Evolutionary conservation across 2,329 filamentous ascomycete species (phyloP).

Genomic region (Fusarium veterinarium): DNA sequence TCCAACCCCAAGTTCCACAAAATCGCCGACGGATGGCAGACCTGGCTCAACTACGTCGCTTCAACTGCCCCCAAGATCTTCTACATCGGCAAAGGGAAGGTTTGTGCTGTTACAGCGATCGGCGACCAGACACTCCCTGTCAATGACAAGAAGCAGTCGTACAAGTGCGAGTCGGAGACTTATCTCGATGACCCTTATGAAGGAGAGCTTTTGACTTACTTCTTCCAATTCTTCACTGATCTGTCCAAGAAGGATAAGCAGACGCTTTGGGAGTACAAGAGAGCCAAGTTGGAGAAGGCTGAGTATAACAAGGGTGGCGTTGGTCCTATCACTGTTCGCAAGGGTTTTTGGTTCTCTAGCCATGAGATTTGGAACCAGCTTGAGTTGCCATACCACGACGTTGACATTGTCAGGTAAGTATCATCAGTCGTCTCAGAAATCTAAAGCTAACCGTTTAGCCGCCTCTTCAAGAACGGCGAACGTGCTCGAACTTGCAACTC

Average conservation of each 20-base stretch:
- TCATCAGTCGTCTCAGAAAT: rapidly evolving
- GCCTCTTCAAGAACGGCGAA: conserved; percentile 54
- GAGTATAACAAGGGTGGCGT: conserved; percentile 52
- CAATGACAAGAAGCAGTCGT: conserved; percentile 44
- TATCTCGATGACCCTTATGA: conserved; percentile 57
- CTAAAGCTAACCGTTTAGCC: conserved; percentile 25
- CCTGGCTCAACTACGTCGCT: conserved; percentile 55
- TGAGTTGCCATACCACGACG: conserved; percentile 56
- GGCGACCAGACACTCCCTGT: conserved; percentile 50
- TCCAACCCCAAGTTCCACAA: conserved; percentile 34
- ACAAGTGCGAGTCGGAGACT: conserved; percentile 51
- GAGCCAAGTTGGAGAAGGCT: conserved; percentile 50
- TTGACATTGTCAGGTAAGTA: conserved; percentile 52
- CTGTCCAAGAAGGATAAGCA: conserved; percentile 49
- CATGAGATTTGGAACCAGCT: conserved; percentile 57
- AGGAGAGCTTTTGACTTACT: conserved; percentile 56
- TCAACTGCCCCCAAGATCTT: conserved; percentile 53
- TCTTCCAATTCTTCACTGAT: conserved; percentile 53
- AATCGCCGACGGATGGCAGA: conserved; percentile 52
- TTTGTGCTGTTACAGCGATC: conserved; percentile 54
- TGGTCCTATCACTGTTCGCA: conserved; percentile 56
- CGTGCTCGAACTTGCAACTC: conserved; percentile 57
- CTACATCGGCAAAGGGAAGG: conserved; percentile 51
- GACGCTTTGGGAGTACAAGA: conserved; percentile 53
- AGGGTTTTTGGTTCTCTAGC: conserved; percentile 56